Percentiles rank a stretch among this genome's conserved stretches.
These are phyloP conservation scores for Epichloe hybrida DNA, from an alignment of 2,329 filamentous ascomycete genomes.

Conservation along the genomic window DNA sequence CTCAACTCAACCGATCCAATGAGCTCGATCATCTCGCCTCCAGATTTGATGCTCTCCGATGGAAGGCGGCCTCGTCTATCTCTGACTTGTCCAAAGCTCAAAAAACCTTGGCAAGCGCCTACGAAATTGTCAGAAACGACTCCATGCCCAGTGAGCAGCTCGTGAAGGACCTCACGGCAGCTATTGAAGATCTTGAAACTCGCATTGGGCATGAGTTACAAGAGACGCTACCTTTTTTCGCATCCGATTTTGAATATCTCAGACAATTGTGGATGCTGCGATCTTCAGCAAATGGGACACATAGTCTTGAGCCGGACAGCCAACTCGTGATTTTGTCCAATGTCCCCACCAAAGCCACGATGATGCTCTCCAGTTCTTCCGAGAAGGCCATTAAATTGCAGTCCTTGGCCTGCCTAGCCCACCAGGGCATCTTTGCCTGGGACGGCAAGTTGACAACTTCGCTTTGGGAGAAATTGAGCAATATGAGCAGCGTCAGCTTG, in stretches of 20 bases:
- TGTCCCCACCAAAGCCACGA: conserved; percentile 19
- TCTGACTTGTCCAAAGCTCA: conserved; percentile 39
- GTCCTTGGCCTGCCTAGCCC: conserved; percentile 32
- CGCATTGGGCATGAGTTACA: conserved; percentile 28
- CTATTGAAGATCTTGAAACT: conserved; percentile 38
- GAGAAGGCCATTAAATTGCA: conserved; percentile 29
- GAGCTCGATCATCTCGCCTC: conserved; percentile 42
- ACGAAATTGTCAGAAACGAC: conserved; percentile 35
- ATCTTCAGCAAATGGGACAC: conserved; percentile 2
- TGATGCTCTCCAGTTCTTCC: conserved; percentile 20
- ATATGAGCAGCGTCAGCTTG: conserved; percentile 39
- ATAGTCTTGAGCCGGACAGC: conserved; percentile 8
- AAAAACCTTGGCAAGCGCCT: conserved; percentile 40
- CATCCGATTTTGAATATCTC: conserved; percentile 41
- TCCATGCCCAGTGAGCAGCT: conserved; percentile 31
- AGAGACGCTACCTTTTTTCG: conserved; percentile 35
- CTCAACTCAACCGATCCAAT: conserved; percentile 30
- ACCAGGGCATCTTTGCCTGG: conserved; percentile 24
- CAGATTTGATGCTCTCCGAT: conserved; percentile 47
- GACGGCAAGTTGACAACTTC: conserved; percentile 27
- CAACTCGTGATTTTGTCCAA: conserved; percentile 37
- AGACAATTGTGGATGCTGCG: conserved; percentile 38
- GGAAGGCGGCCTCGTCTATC: conserved; percentile 40
- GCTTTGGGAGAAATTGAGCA: conserved; percentile 41
- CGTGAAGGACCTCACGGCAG: conserved; percentile 33